These are phyloP conservation scores for Antrodiella citrinella DNA, from an alignment of 768 basidiomycete species.

Conservation along the genomic window DNA sequence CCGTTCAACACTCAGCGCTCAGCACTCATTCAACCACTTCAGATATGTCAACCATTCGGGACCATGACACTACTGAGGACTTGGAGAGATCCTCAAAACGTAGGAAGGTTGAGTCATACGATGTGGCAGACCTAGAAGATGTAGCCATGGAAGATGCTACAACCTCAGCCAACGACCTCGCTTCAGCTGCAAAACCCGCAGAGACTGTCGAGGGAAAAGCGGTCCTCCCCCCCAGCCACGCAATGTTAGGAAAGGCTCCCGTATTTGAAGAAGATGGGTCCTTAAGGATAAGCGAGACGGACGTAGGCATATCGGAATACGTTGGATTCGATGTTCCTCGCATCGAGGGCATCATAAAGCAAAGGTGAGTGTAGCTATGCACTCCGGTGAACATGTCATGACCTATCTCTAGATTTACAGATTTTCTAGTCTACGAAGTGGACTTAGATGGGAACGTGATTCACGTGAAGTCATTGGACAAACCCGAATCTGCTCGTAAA, in stretches of 20 bases:
- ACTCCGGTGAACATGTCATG: slow-evolving; percentile 1
- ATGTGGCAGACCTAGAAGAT: slow-evolving; percentile 6
- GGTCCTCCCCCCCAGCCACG: slow-evolving; percentile 66
- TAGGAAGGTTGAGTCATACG: slow-evolving; percentile 23
- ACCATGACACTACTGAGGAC: slow-evolving; percentile 15
- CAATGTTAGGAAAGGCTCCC: slow-evolving; percentile 53
- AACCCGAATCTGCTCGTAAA: slow-evolving; percentile 51
- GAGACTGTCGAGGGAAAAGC: slow-evolving; percentile 12
- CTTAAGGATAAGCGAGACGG: slow-evolving; percentile 57
- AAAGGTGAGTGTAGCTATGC: slow-evolving; percentile 50
- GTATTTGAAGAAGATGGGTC: slow-evolving; percentile 39
- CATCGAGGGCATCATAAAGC: slow-evolving; percentile 93
- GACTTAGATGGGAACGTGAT: slow-evolving; percentile 73
- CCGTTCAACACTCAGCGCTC: too few species aligned
- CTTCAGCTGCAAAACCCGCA: slow-evolving; percentile 1
- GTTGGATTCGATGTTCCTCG: slow-evolving; percentile 59
- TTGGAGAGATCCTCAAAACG: slow-evolving; percentile 29
- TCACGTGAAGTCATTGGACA: slow-evolving; percentile 70
- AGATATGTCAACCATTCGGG: slow-evolving; percentile 11
- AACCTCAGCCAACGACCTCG: slow-evolving; percentile 1
- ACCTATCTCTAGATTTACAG: slow-evolving; percentile 68
- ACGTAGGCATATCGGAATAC: slow-evolving; percentile 91
- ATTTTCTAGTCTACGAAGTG: slow-evolving; percentile 93
- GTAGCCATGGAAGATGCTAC: slow-evolving; percentile 10
- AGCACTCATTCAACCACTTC: slow-evolving; percentile 8